Base-by-base conservation (phyloP, 495 filamentous ascomycete genomes). In the Podospora sp. region DNA sequence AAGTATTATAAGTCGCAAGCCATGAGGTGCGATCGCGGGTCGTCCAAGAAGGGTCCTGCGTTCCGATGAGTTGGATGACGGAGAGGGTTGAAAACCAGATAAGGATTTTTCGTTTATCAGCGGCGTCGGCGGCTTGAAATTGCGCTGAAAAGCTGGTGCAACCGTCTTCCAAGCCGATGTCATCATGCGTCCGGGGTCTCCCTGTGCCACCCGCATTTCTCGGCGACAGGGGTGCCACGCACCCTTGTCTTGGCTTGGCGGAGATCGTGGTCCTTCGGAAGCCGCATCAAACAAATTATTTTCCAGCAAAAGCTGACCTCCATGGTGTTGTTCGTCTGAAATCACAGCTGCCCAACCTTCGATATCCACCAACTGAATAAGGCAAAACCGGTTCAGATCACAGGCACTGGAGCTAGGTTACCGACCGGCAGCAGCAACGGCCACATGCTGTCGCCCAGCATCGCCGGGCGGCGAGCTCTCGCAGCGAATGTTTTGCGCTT, bases 101-200 rank as follows among this genome's bases (percentile, higher is more conserved):
- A 65, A 65, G 63, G 63, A 40, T 36, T 62, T 60, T 62, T 57
- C 59, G 61, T 67, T n/a, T 67, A 67, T 67, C 65, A 29, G 64
- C 35, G 40, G 21, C 21, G n/a, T 40, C 65, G 50, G 59, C 59
- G 33, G 33, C 26, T 50, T 27, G 33, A 20, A 53, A 58, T 26
- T 25, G 33, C 8, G 18, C 40, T 49, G 18, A 21, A 25, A 22
- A 57, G 36, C 46, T 57, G 49, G 62, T 29, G 4, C 24, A 46
- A 46, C 26, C 26, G 56, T 26, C 6, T 18, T 53, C 60, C 40
- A 21, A 21, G 46, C 60, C 66, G 66, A 75, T 75, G 71, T 73
- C 73, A 75, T 73, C 62, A 59, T 75, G 66, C 71, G 68, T 56
- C 55, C n/a, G 20, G 52, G 62, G 65, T 59, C 55, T 52, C 53